Conservation (phyloP, 1,139 yeast genomes). For the Geotrichum phurueaensis region DNA sequence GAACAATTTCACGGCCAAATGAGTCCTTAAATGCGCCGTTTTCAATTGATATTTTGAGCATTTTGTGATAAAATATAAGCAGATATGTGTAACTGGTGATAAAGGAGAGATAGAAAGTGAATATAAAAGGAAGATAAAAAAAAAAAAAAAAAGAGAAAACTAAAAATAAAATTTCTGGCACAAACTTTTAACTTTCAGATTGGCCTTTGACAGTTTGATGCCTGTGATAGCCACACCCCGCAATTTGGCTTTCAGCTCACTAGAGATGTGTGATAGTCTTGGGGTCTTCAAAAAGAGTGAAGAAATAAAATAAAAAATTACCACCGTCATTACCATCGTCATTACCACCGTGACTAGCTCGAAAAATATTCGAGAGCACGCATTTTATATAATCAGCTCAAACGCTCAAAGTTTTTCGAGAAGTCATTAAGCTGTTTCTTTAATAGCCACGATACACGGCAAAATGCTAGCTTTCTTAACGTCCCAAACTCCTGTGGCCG, state of each 20-base stretch:
- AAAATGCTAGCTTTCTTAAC: slow-evolving; percentile 53
- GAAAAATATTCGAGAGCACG: background rate
- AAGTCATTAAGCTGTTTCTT: background rate
- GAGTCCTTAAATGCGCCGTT: slow-evolving; percentile 57
- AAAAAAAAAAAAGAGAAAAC: background rate
- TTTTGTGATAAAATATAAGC: background rate
- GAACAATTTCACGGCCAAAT: slow-evolving; percentile 51
- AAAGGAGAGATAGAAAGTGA: background rate
- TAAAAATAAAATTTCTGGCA: background rate
- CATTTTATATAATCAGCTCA: background rate
- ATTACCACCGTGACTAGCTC: background rate
- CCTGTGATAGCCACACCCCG: background rate
- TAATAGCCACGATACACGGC: slow-evolving; percentile 35
- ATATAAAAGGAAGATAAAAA: background rate
- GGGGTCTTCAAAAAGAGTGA: background rate
- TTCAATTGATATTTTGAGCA: slow-evolving; percentile 20
- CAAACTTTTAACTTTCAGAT: background rate
- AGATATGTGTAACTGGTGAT: background rate
- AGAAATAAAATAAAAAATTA: too few relatives aligned
- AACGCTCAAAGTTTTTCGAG: background rate
- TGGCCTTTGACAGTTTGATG: background rate
- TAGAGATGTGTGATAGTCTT: too few relatives aligned
- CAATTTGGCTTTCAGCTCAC: background rate
- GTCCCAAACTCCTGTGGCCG: slow-evolving; percentile 71
- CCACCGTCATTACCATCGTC: too few relatives aligned